Conservation (phyloP, 192 early-diverging fungal species). For the Entomortierella parvispora region DNA sequence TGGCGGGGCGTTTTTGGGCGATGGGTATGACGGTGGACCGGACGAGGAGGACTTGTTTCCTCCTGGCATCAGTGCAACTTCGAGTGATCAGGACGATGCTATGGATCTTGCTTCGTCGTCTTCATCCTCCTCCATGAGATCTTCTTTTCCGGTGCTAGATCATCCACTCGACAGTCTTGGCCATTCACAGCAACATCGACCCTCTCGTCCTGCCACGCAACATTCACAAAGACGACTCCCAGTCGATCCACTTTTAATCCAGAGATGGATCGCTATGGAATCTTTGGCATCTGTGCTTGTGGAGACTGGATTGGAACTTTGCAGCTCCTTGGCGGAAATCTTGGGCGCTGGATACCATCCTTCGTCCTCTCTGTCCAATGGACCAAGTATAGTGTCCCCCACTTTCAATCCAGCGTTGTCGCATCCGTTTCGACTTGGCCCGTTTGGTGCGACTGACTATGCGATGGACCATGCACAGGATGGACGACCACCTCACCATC, state of each 20-base stretch:
- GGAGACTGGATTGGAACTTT: slow-evolving; percentile 45
- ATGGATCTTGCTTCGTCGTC: slow-evolving; percentile 25
- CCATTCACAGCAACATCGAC: slow-evolving; percentile 7
- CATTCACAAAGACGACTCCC: slow-evolving; percentile 13
- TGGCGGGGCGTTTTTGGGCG: not conserved
- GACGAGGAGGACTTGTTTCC: slow-evolving; percentile 3
- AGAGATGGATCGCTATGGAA: slow-evolving; percentile 35
- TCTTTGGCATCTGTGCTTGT: slow-evolving; percentile 31
- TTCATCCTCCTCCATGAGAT: not conserved
- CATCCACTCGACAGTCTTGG: too few species aligned
- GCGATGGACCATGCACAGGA: too few species aligned
- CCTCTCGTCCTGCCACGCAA: not conserved
- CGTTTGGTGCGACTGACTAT: not conserved
- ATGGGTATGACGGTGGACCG: slow-evolving; percentile 3
- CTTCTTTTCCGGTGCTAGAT: not conserved
- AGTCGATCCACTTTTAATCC: slow-evolving; percentile 8
- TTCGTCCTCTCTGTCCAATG: not conserved
- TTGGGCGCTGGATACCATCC: slow-evolving; percentile 20
- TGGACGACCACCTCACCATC: too few species aligned
- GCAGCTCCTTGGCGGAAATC: slow-evolving; percentile 34
- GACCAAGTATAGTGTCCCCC: not conserved
- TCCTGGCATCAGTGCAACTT: slow-evolving; percentile 21
- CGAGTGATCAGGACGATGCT: slow-evolving; percentile 44
- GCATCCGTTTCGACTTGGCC: not conserved
- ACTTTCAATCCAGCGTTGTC: not conserved